These are phyloP conservation scores for Coleophoma crateriformis DNA, from an alignment of 2,329 filamentous ascomycete species.

Conservation along the genomic window DNA sequence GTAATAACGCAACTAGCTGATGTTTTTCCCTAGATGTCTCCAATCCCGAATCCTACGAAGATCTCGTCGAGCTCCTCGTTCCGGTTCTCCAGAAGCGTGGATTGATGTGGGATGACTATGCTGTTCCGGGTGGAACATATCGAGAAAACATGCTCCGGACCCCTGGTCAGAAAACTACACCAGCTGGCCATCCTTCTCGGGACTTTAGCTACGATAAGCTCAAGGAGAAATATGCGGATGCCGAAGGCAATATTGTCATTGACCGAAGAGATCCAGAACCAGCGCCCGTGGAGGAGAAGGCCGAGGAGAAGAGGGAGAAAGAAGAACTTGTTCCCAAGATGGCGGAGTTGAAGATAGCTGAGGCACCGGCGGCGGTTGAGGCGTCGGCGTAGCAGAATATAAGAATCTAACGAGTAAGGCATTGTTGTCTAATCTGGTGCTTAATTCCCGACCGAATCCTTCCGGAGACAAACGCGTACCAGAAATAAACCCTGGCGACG, in stretches of 20 bases:
- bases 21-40: slow-evolving; percentile 43
- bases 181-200: slow-evolving; percentile 38
- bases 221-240: background rate
- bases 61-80: slow-evolving; percentile 58
- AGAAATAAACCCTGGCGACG: too few relatives aligned
- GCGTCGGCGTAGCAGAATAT: background rate
- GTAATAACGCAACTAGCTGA: background rate
- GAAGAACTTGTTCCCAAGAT: background rate
- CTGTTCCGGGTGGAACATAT: slow-evolving; percentile 50
- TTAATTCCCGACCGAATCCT: too few relatives aligned
- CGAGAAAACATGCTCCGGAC: slow-evolving; percentile 53
- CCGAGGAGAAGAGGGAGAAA: background rate
- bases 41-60: slow-evolving; percentile 62
- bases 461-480: too few relatives aligned
- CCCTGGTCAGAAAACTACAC: slow-evolving; percentile 40
- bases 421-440: too few relatives aligned
- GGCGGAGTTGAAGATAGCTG: background rate
- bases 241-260: background rate
- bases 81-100: slow-evolving; percentile 56
- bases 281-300: background rate
- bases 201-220: background rate
- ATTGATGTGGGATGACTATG: slow-evolving; percentile 42
- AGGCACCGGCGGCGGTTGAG: background rate
- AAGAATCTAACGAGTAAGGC: background rate
- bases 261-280: background rate